Percentiles rank a stretch among this genome's conserved stretches.
These are phyloP conservation scores for Leishmania guyanensis DNA, from an alignment of 208 protist species.

Conservation along the genomic window DNA sequence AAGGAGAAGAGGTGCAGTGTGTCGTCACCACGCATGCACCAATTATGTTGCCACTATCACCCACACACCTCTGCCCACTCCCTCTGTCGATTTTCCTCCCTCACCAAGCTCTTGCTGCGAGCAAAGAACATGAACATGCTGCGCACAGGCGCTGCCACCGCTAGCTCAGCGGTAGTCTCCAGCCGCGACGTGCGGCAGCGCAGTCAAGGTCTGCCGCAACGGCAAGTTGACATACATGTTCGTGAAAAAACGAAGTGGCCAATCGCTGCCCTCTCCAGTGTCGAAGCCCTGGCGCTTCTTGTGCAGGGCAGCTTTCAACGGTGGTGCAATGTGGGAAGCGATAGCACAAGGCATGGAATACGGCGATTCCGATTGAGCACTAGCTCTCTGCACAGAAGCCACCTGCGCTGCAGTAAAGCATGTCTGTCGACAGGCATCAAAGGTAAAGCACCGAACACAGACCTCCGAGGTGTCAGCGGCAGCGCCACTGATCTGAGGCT, in stretches of 20 bases:
- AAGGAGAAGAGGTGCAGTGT: neutral
- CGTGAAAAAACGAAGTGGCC: neutral
- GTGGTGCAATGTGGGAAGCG: neutral
- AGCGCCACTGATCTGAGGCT: neutral
- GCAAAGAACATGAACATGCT: conserved; percentile 11
- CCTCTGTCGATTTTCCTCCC: neutral
- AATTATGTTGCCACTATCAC: neutral
- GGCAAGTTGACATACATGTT: neutral
- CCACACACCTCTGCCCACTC: neutral
- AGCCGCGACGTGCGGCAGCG: neutral
- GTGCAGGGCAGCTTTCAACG: neutral
- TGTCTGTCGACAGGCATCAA: neutral
- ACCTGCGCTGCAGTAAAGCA: neutral
- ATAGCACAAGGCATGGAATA: neutral
- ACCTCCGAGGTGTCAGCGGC: neutral
- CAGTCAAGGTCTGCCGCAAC: neutral
- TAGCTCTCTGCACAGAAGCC: neutral
- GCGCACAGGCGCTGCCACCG: conserved; percentile 8
- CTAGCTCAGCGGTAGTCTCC: conserved; percentile 2
- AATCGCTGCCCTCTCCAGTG: neutral
- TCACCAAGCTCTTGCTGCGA: neutral
- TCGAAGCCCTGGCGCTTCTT: neutral
- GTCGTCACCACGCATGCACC: neutral
- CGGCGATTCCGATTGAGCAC: neutral
- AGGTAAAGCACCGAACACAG: neutral